phyloP scores from a whole-genome alignment of 345 rosid species.

The Arabis hirsuta region DNA sequence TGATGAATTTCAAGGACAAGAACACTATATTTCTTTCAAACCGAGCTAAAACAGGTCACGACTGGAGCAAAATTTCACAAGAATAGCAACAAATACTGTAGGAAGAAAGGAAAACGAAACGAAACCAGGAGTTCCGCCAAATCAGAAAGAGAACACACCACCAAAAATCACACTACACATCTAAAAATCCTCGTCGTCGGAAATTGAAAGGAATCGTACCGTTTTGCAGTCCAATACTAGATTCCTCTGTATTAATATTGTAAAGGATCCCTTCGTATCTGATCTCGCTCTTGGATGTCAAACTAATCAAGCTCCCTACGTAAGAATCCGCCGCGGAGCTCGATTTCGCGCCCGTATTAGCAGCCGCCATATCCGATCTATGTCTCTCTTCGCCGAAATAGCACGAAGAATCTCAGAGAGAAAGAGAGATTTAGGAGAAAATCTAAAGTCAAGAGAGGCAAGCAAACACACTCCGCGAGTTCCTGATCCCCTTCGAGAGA shows the following conservation, averaged over 20 bases:
- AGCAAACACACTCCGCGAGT: constrained; percentile 32
- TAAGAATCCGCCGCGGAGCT: constrained; percentile 85
- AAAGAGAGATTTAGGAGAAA: constrained; percentile 29
- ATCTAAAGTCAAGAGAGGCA: constrained; percentile 22
- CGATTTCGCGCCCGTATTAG: constrained; percentile 59
- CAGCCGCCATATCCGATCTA: constrained; percentile 64
- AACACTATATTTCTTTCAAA: neutral
- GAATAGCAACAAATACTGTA: neutral
- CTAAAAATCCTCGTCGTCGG: neutral
- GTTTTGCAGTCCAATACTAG: constrained; percentile 90
- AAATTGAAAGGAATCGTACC: constrained; percentile 50
- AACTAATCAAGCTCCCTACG: constrained; percentile 94
- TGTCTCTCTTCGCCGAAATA: constrained; percentile 31
- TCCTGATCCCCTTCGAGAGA: constrained; percentile 28
- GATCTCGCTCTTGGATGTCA: constrained; percentile 97
- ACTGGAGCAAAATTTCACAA: constrained; percentile 10
- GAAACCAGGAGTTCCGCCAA: neutral
- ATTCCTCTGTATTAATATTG: constrained; percentile 93
- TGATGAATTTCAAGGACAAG: neutral
- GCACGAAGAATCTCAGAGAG: constrained; percentile 20
- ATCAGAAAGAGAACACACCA: neutral
- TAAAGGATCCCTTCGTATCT: constrained; percentile 92
- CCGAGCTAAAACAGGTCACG: constrained; percentile 16
- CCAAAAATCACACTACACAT: neutral
- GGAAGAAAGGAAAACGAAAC: neutral